Conservation (phyloP, 2,329 filamentous ascomycete genomes). For the Nemania serpens region DNA sequence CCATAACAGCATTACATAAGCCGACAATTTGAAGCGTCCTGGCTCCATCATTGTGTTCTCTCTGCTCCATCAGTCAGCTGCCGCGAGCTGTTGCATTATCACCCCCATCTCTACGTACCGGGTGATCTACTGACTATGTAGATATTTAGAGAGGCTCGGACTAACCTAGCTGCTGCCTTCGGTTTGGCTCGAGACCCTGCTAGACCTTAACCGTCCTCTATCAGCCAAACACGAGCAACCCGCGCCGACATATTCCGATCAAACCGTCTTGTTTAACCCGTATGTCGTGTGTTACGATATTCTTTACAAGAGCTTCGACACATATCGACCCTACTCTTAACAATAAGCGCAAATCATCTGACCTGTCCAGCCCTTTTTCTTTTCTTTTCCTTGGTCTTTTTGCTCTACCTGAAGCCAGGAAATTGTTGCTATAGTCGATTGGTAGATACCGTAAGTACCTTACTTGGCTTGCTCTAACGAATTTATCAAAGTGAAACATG, state of each 20-base stretch:
- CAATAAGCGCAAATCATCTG: no score
- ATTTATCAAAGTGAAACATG: background rate
- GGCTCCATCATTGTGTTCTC: background rate
- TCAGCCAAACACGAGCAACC: background rate
- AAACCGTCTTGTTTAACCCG: background rate
- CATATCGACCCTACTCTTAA: background rate
- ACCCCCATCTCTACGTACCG: no score
- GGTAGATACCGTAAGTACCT: no score
- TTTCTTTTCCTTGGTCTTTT: background rate
- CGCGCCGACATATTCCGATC: background rate
- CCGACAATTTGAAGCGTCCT: no score
- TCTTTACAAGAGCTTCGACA: background rate
- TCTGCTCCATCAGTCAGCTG: constrained; percentile 25
- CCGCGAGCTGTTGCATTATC: constrained; percentile 8
- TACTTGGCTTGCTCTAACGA: no score
- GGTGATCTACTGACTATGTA: background rate
- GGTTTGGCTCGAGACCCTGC: no score
- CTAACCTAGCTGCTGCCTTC: no score
- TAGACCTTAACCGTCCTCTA: no score
- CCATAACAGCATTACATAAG: no score
- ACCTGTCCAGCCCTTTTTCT: background rate
- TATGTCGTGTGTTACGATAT: background rate
- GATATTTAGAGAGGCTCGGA: background rate
- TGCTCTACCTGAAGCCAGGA: no score
- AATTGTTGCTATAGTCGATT: no score